Evolutionary conservation across 2,329 filamentous ascomycete genomes (phyloP), one percentile per base, ranked within the genome.

Genomic region (Lecanicillium sp.): DNA sequence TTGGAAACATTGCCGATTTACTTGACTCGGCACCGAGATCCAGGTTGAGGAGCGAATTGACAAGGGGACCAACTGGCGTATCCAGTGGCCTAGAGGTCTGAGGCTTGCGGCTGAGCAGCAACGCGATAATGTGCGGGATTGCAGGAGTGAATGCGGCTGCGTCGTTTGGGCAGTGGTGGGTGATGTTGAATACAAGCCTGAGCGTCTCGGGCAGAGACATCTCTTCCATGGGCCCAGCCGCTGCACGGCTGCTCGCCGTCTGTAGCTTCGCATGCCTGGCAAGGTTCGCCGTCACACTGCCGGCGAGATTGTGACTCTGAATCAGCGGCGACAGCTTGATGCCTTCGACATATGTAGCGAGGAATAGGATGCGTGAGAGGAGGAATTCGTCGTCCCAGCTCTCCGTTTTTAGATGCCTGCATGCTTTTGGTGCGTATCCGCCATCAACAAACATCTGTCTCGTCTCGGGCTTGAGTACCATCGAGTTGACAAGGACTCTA

Each of bases 151-250:
- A 94, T 1, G 72, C 67, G 1, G 71, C 63, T 4, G 70, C 67
- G 21, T 84, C 73, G 35, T 83, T 74, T 4, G 82, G 79, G 55
- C 84, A 85, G 58, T 83, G 82, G 57, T 90, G 83, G 2, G 86
- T 86, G 45, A 95, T 74, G 64, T 96, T 96, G 73, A 94, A 97
- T 44, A 95, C 69, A 33, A 97, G 74, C 60, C 95, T 96, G 42
- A 93, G 70, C 0, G 86, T 91, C 64, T 97, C 91, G 8, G 75
- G 75, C 30, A 97, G 73, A 1, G 90, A 89, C 79, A 91, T 81
- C 50, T 86, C 81, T 54, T 86, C 81, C 75, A 90, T 86, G 0
- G 78, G 76, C 35, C 79, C 69, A 11, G 55, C 55, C 10, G 58
- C 61, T 20, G 60, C 54, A 38, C 65, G 67, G 38, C 58, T 56